Base-by-base conservation (phyloP, 768 basidiomycete species). In the Mrakia blollopis region DNA sequence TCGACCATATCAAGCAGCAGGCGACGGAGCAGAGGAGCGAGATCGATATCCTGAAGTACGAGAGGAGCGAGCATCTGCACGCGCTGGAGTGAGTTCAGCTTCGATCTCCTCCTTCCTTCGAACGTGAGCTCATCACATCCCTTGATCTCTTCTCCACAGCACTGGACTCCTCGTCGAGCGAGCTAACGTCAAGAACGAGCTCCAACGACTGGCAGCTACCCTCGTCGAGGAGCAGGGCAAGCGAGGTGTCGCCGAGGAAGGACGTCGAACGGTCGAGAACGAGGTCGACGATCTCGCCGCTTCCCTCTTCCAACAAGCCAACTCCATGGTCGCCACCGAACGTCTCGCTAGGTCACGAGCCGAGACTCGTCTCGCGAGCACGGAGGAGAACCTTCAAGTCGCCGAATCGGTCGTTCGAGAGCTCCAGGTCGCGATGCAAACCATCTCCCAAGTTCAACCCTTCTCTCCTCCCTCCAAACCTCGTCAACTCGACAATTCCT, bases 281-380 rank as follows among this genome's bases (percentile, higher is more conserved):
- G 96, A 99, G 78, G 86, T 99, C 71, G 94, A 97, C 82, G 93
- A 96, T 83, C 89, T 99, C 78, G 94, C 94, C 79, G 93, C 94
- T 23, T 88, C 85, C 68, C 86, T 99, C 25, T 99, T 99, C 81
- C 88, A 89, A 74, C 83, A 84, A 84, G 96, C 96, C 9, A 98
- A 99, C 83, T 90, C 88, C 9, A 99, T 99, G 97, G 96, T 98
- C n/a, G 93, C 92, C 0, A 91, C 93, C 82, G 96, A 95, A 30
- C 88, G 94, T 23, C 87, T 89, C 78, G 85, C 83, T 23, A 85
- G 87, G 50, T 89, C 91, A 81, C 86, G 78, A 90, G 91, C 86
- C 87, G 84, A 94, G 81, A 87, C 89, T 60, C 91, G 92, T 81
- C 89, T 91, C 2, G 88, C 88, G 77, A 89, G 89, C 44, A 89